Evolutionary conservation across 148 eudicot species (phyloP), one percentile per base, ranked within the genome.

Genomic region (Polygonum aviculare): DNA sequence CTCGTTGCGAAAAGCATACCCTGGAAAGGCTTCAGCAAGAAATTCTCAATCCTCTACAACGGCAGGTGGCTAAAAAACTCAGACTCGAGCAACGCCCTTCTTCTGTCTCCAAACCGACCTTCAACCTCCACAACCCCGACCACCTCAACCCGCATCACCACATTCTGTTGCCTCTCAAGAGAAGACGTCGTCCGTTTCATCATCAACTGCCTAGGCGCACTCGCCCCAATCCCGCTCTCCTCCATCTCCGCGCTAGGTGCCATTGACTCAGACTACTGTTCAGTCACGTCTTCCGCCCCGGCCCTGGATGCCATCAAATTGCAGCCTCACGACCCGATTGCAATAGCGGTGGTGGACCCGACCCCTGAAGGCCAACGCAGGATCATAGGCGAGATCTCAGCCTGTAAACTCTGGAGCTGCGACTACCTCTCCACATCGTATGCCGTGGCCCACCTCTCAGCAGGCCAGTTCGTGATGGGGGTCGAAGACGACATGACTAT

Each of bases 381-480:
- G 76, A 90, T 95, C 79, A 85, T 95, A 2, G 99, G 99, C 15
- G 99, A 95, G 72, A 93, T 95, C 9, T 95, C 99, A 7, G 90
- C 93, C 12, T 85, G 90, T 60, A 91, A 89, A 75, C 83, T 95
- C 6, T 92, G 99, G 99, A 95, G 83, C 73, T 95, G 96, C 67
- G 96, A 95, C 81, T 87, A 92, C 79, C 74, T 85, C 54, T 92
- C 92, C 33, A 97, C 99, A 31, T 92, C 97, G 11, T 93, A 96
- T 79, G 99, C 99, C 26, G 78, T 95, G 51, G 94, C 96, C 39
- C 90, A 93, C 81, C 90, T 93, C 63, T 84, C 99, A 26, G 91
- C 94, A 0, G 97, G 96, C 9, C 97, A 95, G 82, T 95, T 95
- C 75, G 97, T 95, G 49, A 92, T 88, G 91, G 99, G 98, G n/a